A percentile compares a stretch with the other conserved stretches of the same genome.
phyloP scores from a whole-genome alignment of 2,329 filamentous ascomycete species.

The Canariomyces notabilis region DNA sequence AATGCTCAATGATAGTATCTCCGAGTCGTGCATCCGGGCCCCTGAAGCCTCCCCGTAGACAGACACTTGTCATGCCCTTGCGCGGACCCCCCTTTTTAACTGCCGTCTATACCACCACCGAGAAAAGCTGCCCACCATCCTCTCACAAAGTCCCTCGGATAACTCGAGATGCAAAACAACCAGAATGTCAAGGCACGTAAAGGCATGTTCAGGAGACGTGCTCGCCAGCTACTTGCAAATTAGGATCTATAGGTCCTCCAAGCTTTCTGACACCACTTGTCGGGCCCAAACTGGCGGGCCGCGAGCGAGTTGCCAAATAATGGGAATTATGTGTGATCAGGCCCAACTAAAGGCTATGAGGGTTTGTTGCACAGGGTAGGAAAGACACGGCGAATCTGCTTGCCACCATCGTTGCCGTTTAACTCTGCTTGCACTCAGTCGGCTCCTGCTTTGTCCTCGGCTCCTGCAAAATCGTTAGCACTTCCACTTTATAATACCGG shows the following conservation, averaged over 20 bases:
- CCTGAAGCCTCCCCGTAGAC: conserved; percentile 2
- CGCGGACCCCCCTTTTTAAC: conserved; percentile 16
- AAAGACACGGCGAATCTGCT: conserved; percentile 6
- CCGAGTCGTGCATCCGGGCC: background rate
- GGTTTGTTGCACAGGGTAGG: conserved; percentile 14
- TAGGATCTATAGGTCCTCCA: conserved; percentile 16
- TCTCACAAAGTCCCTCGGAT: conserved; percentile 12
- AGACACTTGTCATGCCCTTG: conserved; percentile 19
- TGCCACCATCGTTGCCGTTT: conserved; percentile 32
- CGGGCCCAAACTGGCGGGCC: conserved; percentile 8
- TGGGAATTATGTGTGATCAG: conserved; percentile 12
- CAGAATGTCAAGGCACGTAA: conserved; percentile 17
- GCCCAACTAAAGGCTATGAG: conserved; percentile 7
- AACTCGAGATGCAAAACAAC: conserved; percentile 20
- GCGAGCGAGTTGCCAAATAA: conserved; percentile 10
- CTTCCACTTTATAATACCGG: conserved; percentile 9
- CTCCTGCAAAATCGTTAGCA: too few relatives aligned
- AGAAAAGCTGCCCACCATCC: conserved; percentile 5
- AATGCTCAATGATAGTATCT: conserved; percentile 1
- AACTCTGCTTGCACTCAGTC: conserved; percentile 95
- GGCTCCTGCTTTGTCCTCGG: conserved; percentile 91
- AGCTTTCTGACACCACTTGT: conserved; percentile 11
- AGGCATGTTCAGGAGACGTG: conserved; percentile 16
- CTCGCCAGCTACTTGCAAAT: conserved; percentile 16
- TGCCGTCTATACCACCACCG: conserved; percentile 19